Base-by-base conservation (phyloP, 2,329 filamentous ascomycete genomes). In the Ophiocordyceps robertsii region DNA sequence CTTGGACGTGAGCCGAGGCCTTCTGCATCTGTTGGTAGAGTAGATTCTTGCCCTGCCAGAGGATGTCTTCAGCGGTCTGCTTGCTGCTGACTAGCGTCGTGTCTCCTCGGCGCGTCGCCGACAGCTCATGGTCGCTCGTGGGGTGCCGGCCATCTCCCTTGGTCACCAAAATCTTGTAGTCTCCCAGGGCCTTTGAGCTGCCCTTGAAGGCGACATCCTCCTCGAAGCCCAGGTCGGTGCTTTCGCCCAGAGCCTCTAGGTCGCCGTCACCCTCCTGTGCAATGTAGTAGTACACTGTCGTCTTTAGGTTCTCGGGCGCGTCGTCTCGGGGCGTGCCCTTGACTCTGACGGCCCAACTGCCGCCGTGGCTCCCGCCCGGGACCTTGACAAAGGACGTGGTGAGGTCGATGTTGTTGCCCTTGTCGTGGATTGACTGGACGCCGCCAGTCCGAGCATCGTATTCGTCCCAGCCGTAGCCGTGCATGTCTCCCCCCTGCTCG, bases 401-500 rank as follows among this genome's bases (percentile, higher is more conserved):
- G 48, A 98, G 75, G 64, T 96, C 89, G 50, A 98, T 74, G 44
- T 75, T 76, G 64, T 98, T 98, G 39, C 77, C 82, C 42, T 81
- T 80, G 60, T 98, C 92, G 57, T 93, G 87, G 46, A 98, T 90
- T 1, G 84, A 84, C 63, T 98, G 87, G 19, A 84, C 72, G 43
- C 92, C 92, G 47, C 92, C 92, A 44, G 73, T 82, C 44, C 92
- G 75, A 19, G 88, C 81, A 63, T 98, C 92, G 61, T 93, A 98
- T 59, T 94, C 86, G 55, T 96, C 89, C 92, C 92, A 98, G 47
- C 92, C 92, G 61, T 98, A 98, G 43, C 90, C 90, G 39, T 79
- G 83, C 74, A 98, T 94, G 50, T 84, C 84, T 59, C 93, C 87
- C 60, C 92, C 77, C 61, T 98, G 92, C 62, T 96, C 92, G 65